Evolutionary conservation across 805 yeast genomes (phyloP), one percentile per base, ranked within the genome.

Genomic region (Yarrowia osloensis): DNA sequence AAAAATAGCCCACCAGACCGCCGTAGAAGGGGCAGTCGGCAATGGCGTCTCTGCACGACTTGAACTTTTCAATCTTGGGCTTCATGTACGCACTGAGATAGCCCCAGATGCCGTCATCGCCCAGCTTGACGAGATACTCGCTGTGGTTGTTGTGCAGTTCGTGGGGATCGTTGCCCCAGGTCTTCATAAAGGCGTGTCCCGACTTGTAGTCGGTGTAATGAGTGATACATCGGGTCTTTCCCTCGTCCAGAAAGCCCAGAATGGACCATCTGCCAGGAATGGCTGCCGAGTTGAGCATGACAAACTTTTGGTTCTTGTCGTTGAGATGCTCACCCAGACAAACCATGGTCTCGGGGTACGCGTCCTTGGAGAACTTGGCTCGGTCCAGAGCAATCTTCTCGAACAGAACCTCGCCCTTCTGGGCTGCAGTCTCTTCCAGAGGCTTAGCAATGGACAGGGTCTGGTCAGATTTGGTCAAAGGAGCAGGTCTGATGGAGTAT

Each of bases 231-330:
- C 54, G 50, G 19, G 69, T 67, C 21, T 40, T 59, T 17, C 63
- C 68, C 37, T 42, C 19, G 28, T 71, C 75, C 8, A 77, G 70
- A 0, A 91, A 70, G 0, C 97, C 97, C 66, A 95, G 84, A 5
- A 95, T 86, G 0, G 97, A 86, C 94, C 96, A 91, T 68, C 86
- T 82, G 0, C 98, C 98, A 0, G 97, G 97, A 1, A 81, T 74
- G 0, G 96, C 84, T 0, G 97, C 96, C 40, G 96, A 88, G 72
- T 91, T 88, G 42, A 91, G 80, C 4, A 90, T 76, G 4, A 89
- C 75, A 70, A 89, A 84, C 67, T 88, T 85, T 35, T 79, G 71
- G 7, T 49, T n/a, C 19, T 49, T 17, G 1, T 26, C 31, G 28
- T 19, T 24, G 5, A 63, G 39, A 15, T 39, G 40, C 22, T 63